Conservation (phyloP, 2,329 filamentous ascomycete species). For the Aspergillus awamori region DNA sequence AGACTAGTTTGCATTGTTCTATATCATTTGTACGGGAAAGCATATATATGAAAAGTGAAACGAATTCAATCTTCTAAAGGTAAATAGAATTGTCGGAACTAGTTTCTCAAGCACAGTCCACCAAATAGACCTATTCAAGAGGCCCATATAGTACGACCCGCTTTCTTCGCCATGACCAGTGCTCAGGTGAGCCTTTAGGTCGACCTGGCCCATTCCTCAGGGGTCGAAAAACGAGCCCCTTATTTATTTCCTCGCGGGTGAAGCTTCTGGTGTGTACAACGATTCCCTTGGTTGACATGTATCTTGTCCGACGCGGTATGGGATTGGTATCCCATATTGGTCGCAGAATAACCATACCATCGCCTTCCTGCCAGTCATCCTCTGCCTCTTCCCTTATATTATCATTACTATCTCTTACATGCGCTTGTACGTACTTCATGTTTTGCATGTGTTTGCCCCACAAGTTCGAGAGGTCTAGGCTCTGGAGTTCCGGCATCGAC, state of each 20-base stretch:
- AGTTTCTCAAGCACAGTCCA: too few species aligned
- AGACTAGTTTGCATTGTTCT: too few species aligned
- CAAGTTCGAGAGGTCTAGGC: not conserved
- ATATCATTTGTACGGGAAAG: too few species aligned
- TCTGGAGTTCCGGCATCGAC: constrained; percentile 2
- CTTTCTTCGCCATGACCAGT: not conserved
- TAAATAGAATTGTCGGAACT: too few species aligned
- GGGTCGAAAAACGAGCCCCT: not conserved
- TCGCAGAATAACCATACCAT: not conserved
- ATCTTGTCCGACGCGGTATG: not conserved
- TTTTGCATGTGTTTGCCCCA: not conserved
- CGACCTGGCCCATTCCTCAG: not conserved
- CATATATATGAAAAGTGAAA: too few species aligned
- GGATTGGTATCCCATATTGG: not conserved
- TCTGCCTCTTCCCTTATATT: not conserved
- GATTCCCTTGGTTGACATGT: not conserved
- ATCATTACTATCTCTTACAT: not conserved
- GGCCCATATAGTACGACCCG: not conserved
- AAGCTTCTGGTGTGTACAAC: not conserved
- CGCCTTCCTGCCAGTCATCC: not conserved
- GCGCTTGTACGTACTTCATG: not conserved
- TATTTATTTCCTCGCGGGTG: not conserved
- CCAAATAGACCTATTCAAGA: not conserved
- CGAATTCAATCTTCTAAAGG: too few species aligned
- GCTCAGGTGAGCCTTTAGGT: not conserved